Conservation (phyloP, 1,139 yeast species). For the Fermentozyma sake region DNA sequence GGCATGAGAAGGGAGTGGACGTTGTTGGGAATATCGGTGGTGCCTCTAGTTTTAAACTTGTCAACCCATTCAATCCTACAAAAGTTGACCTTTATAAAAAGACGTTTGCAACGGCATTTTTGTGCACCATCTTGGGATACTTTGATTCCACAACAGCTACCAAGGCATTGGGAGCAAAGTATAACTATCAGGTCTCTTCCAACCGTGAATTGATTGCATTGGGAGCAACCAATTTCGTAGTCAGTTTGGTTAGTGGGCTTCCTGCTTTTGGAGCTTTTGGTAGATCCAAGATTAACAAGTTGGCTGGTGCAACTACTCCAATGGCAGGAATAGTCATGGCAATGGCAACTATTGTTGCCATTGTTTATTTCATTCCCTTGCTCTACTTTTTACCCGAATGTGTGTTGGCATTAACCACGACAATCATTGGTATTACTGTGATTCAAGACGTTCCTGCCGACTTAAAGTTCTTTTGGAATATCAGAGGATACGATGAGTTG, state of each 20-base stretch:
- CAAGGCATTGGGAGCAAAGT: slow-evolving; percentile 27
- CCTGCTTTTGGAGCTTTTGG: slow-evolving; percentile 37
- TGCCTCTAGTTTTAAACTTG: slow-evolving; percentile 8
- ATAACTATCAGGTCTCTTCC: slow-evolving; percentile 28
- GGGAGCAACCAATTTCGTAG: slow-evolving; percentile 25
- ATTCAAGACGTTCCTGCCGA: slow-evolving; percentile 31
- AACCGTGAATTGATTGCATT: slow-evolving; percentile 32
- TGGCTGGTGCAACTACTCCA: slow-evolving; percentile 33
- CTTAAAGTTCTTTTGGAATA: slow-evolving; percentile 23
- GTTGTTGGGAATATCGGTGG: slow-evolving; percentile 23
- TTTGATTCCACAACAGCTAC: slow-evolving; percentile 33
- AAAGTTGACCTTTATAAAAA: slow-evolving; percentile 18
- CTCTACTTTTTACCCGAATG: slow-evolving; percentile 29
- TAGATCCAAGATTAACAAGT: slow-evolving; percentile 30
- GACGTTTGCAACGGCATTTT: slow-evolving; percentile 24
- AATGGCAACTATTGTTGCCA: slow-evolving; percentile 17
- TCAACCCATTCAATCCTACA: slow-evolving; percentile 20
- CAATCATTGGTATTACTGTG: slow-evolving; percentile 33
- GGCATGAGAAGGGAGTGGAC: slow-evolving; percentile 26
- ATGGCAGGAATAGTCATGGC: slow-evolving; percentile 29
- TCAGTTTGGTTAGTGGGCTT: slow-evolving; percentile 26
- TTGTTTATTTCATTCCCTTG: slow-evolving; percentile 21
- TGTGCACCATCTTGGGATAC: slow-evolving; percentile 30
- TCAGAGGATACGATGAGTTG: slow-evolving; percentile 31
- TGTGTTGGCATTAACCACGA: slow-evolving; percentile 30